phyloP scores from a whole-genome alignment of 306 rosid genomes.

The Cucurbita pepo region DNA sequence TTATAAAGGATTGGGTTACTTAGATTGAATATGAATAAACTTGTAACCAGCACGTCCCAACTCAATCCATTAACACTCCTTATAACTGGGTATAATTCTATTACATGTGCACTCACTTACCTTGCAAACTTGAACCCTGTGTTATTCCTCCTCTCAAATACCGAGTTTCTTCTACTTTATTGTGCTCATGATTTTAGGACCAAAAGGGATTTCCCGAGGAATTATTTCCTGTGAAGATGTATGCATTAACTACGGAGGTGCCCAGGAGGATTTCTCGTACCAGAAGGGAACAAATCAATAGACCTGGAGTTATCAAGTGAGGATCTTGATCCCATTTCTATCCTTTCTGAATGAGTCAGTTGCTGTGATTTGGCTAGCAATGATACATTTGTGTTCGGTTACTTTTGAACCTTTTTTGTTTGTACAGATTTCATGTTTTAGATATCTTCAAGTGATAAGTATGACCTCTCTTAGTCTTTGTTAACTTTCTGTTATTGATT shows the following conservation, averaged over 20 bases:
- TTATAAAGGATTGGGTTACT: neutral
- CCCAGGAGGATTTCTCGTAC: slow-evolving; percentile 44
- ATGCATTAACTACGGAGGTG: slow-evolving; percentile 52
- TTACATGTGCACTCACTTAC: too few species aligned
- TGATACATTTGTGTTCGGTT: neutral
- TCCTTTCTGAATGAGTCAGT: neutral
- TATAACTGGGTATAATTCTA: neutral
- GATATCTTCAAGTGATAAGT: neutral
- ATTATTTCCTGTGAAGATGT: slow-evolving; percentile 82
- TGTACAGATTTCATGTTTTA: neutral
- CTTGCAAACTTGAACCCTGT: neutral
- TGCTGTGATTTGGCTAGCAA: neutral
- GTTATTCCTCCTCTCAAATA: neutral
- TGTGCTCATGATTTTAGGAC: slow-evolving; percentile 31
- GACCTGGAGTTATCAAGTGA: slow-evolving; percentile 68
- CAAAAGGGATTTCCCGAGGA: slow-evolving; percentile 69
- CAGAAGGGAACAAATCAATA: slow-evolving; percentile 41
- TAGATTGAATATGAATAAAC: neutral
- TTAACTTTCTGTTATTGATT: neutral
- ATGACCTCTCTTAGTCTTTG: neutral
- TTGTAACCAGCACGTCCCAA: neutral
- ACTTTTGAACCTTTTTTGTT: neutral
- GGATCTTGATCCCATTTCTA: neutral
- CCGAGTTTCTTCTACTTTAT: neutral
- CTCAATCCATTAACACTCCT: neutral